Conservation (phyloP, 1,284 basidiomycete species). For the Heterobasidion annosum region DNA sequence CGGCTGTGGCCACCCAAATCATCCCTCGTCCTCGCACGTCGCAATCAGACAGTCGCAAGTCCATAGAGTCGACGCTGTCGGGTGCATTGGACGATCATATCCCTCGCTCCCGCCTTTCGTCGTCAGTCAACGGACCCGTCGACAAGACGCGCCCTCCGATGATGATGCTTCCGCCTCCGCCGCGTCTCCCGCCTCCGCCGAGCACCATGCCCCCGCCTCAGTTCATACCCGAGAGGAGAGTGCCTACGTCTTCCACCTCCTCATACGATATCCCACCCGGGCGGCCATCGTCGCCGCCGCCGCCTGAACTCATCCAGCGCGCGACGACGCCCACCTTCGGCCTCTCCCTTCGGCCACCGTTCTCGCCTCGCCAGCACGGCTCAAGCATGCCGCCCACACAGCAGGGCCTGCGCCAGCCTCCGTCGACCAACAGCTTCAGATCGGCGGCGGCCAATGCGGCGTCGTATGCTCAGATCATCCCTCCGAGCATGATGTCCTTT, state of each 20-base stretch:
- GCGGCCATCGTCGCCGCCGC: slow-evolving; percentile 83
- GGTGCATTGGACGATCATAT: slow-evolving; percentile 32
- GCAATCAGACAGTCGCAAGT: slow-evolving; percentile 32
- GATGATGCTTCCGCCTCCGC: slow-evolving; percentile 81
- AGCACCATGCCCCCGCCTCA: slow-evolving; percentile 65
- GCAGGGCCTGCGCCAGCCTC: slow-evolving; percentile 55
- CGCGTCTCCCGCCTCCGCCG: slow-evolving; percentile 70
- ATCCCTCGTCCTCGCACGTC: slow-evolving; percentile 29
- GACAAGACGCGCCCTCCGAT: slow-evolving; percentile 79
- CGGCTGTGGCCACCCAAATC: slow-evolving; percentile 33
- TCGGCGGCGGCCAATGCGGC: slow-evolving; percentile 59
- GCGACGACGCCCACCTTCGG: slow-evolving; percentile 79
- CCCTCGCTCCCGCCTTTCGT: slow-evolving; percentile 41
- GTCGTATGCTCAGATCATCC: slow-evolving; percentile 34
- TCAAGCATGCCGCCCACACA: slow-evolving; percentile 65
- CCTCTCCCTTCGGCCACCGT: slow-evolving; percentile 39
- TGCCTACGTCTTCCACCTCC: slow-evolving; percentile 40
- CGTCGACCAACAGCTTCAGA: slow-evolving; percentile 75
- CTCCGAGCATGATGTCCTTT: slow-evolving; percentile 30
- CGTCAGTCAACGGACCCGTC: slow-evolving; percentile 23
- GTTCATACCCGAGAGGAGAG: slow-evolving; percentile 63
- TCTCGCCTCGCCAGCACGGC: slow-evolving; percentile 44
- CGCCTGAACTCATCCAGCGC: slow-evolving; percentile 78
- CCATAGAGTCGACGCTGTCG: slow-evolving; percentile 60
- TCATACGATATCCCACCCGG: slow-evolving; percentile 49